Base-by-base conservation (phyloP, 2,329 filamentous ascomycete genomes). In the Akanthomyces uredinophilus region DNA sequence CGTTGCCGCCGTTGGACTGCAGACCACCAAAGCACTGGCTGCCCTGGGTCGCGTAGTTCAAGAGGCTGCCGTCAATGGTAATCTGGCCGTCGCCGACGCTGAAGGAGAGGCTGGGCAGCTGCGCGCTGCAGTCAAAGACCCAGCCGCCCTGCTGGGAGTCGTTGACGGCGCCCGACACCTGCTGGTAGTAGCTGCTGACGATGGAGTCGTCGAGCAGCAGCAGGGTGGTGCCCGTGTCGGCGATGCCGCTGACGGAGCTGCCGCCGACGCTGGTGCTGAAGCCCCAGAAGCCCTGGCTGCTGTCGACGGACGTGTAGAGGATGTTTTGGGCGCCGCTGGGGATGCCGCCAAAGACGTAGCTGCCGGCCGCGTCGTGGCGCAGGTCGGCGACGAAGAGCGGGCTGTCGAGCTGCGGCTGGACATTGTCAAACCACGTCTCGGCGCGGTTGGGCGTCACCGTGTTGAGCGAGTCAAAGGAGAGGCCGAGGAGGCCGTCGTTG, bases 341-440 rank as follows among this genome's bases (percentile, higher is more conserved):
- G 52, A 69, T 71, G 75, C 88, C 84, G 65, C 88, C 84, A 75
- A 78, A 76, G 43, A 90, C 87, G 73, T 87, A 83, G 46, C 79
- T 78, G 60, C 83, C 85, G 43, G 81, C 77, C 86, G 90, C 62
- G 78, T 83, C 47, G 66, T 83, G 80, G 68, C 84, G 83, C 52
- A 94, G 79, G 64, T 89, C 82, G 29, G 87, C 88, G 0, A 89
- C 90, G 75, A 93, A 89, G 47, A 93, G 75, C 2, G 64, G 60
- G 0, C 59, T 43, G 22, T 65, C 61, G 4, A 73, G 65, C 39
- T 58, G 61, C 20, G 63, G 55, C 24, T 68, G 41, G 18, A 47
- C 68, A 22, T 72, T 77, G 59, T 73, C 73, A 62, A 77, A 77
- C 57, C 79, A 81, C 0, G 78, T 81, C 62, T 74, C 75, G 65